Evolutionary conservation across 225 moss, liverwort and hornwort genomes (phyloP), one percentile per base, ranked within the genome.

Genomic region (Climacium dendroides): DNA sequence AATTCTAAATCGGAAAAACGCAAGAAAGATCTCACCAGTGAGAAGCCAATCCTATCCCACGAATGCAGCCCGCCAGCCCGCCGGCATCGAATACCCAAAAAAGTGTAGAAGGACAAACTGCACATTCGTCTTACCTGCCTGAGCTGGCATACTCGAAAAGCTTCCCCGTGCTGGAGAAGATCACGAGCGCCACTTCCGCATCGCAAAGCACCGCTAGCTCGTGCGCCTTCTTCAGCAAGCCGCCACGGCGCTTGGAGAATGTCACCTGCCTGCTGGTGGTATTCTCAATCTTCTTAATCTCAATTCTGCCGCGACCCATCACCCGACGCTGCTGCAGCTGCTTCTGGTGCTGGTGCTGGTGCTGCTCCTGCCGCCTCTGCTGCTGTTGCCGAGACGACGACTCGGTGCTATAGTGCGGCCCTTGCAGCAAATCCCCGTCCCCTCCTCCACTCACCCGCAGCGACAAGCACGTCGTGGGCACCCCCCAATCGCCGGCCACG

Each of bases 271-370:
- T 89, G 81, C 92, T 93, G 35, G 93, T 93, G 28, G 93, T 90
- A 76, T 93, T 93, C 90, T 93, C 93, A 75, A 93, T 93, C 92
- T 89, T 93, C 93, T 93, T 92, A 54, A 93, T 93, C 86, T 93
- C 93, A 62, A 93, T 93, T 91, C 88, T 89, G 47, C 93, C 93
- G 52, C 93, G 92, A 64, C 93, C 93, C 93, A 87, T 90, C 76
- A 89, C 90, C 87, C 88, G 28, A 23, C 86, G 64, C 83, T 85
- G 32, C 85, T 78, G 34, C 74, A 47, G 58, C 86, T 86, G 86
- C 79, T 55, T 18, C 66, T 54, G 65, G 17, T 54, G 41, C 77
- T 45, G 71, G 39, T 83, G 83, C 67, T 29, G 67, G 10, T 65
- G 57, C 37, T 72, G 70, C 30, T 63, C 76, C 76, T 77, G 76